Evolutionary conservation across 2,329 filamentous ascomycete genomes (phyloP).

Genomic region (Penicillium sp.): DNA sequence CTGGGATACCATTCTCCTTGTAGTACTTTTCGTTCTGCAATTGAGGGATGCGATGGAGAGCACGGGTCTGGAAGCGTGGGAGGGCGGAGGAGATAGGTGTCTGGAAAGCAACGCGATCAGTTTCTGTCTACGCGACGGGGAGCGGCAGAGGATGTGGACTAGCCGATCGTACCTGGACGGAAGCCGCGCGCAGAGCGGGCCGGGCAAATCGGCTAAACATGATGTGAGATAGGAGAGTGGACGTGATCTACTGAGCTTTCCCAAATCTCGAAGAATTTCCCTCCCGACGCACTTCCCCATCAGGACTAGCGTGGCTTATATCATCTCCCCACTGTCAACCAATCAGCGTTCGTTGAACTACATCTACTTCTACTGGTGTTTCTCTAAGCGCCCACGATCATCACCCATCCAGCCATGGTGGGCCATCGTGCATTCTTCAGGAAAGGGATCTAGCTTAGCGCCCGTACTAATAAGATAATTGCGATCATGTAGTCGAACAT

Average conservation of each 20-base stretch:
- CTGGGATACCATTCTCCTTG: constrained; percentile 59
- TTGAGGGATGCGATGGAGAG: constrained; percentile 48
- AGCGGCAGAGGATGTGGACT: neutral
- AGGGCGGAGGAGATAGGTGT: constrained; percentile 36
- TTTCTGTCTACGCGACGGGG: constrained; percentile 5
- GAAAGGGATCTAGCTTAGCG: constrained; percentile 14
- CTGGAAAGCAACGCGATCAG: constrained; percentile 25
- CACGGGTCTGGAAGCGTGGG: constrained; percentile 37
- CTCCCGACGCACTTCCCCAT: constrained; percentile 24
- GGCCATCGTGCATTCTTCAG: constrained; percentile 5
- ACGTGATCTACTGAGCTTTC: constrained; percentile 19
- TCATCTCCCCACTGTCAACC: constrained; percentile 19
- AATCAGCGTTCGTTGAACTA: constrained; percentile 26
- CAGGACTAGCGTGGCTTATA: constrained; percentile 24
- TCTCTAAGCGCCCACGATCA: constrained; percentile 19
- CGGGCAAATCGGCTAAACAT: constrained; percentile 45
- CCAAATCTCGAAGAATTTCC: constrained; percentile 38
- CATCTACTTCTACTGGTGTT: constrained; percentile 8
- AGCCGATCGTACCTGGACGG: constrained; percentile 33
- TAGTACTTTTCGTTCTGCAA: constrained; percentile 50
- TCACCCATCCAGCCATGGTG: neutral
- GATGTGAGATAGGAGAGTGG: constrained; percentile 28
- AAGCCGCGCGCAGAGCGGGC: constrained; percentile 46
- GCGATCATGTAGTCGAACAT: constrained; percentile 21
- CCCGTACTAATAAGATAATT: constrained; percentile 7